Base-by-base conservation (phyloP, 2,329 filamentous ascomycete genomes). In the Simplicillium sp. region DNA sequence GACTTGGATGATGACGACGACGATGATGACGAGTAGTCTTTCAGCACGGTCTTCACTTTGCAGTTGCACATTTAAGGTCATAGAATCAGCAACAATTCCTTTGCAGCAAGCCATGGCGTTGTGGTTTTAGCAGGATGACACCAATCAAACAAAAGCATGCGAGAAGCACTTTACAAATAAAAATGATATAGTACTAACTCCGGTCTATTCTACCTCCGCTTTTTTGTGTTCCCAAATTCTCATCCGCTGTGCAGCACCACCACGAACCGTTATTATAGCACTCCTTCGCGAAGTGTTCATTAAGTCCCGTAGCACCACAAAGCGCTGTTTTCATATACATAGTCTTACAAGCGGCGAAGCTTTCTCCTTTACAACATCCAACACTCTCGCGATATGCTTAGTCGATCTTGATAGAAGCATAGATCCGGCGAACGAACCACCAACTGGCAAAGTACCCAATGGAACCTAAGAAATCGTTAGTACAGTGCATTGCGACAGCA, bases 321-420 rank as follows among this genome's bases (percentile, higher is more conserved):
- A 25, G 20, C 9, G 9, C 9, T 25, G 6, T 9, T 25, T 25
- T 25, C 20, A 25, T 25, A 25, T 25, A 25, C 20, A 25, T 25
- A 25, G 20, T 25, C n/a, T 25, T 25, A 25, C 20, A 25, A 25
- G 9, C 9, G 9, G 20, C 20, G 20, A 25, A 25, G 20, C 20
- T 5, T 25, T 25, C 20, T 25, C 9, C 20, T 25, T 25, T 25
- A 9, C 20, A 25, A 9, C 20, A 25, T 9, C 20, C 20, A 6
- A 25, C 20, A 9, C 20, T 33, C 7, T 33, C 5, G 12, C 12
- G 31, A 4, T 13, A 37, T 2, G 34, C 44, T 61, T 67, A 98
- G 59, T 98, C 92, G 49, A 98, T 88, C 71, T 98, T 98, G 68
- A 98, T 94, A n/a, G 89, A 96, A 17, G 80, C 71, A 62, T 98